A percentile compares a stretch with the other conserved stretches of the same genome.
phyloP scores from a whole-genome alignment of 305 asterid species.

The Plantago coronopus region DNA sequence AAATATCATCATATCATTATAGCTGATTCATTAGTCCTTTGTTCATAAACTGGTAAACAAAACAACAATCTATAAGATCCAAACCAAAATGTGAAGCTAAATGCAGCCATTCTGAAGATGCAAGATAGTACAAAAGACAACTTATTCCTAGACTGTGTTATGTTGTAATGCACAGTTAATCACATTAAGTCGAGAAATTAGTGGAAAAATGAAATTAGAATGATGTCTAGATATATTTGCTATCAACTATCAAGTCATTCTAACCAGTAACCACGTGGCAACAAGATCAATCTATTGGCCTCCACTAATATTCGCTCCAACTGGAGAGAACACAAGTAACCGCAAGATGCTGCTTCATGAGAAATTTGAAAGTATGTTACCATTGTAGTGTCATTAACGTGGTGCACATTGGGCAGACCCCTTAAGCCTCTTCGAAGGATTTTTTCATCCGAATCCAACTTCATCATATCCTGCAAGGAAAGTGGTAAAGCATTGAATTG shows the following conservation, averaged over 20 bases:
- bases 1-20: neutral
- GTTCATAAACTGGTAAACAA: neutral
- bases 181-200: neutral
- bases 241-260: neutral
- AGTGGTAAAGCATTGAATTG: slow-evolving; percentile 13
- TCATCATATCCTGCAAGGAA: slow-evolving; percentile 81
- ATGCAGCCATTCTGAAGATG: neutral
- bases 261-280: slow-evolving; percentile 3
- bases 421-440: slow-evolving; percentile 62
- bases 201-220: neutral
- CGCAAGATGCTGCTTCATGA: slow-evolving; percentile 2
- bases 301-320: neutral
- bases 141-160: neutral
- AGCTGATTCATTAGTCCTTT: neutral
- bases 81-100: neutral
- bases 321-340: slow-evolving; percentile 1
- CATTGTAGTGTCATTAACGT: slow-evolving; percentile 71
- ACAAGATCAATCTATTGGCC: slow-evolving; percentile 2
- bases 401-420: slow-evolving; percentile 83
- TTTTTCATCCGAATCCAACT: slow-evolving; percentile 63
- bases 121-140: neutral
- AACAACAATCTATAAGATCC: neutral
- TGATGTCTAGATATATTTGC: neutral
- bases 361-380: slow-evolving; percentile 30
- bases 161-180: neutral